Base-by-base conservation (phyloP, 2,329 filamentous ascomycete genomes). In the Stachybotrys chlorohalonatus region DNA sequence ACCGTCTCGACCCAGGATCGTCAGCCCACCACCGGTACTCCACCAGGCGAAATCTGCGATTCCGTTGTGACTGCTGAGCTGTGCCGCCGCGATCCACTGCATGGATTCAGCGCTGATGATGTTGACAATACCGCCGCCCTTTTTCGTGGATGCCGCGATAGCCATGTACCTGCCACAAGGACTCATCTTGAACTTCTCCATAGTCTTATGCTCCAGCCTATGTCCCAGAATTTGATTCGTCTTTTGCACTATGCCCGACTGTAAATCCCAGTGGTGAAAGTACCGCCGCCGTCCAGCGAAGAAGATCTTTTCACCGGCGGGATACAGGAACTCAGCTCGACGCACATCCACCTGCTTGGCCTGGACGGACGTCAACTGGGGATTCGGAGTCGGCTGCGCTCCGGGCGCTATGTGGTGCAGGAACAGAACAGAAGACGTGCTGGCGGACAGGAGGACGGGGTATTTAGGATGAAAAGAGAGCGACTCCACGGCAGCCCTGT, bases 1-100 rank as follows among this genome's bases (percentile, higher is more conserved):
- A 30, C 94, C 94, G 61, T 89, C 90, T 69, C 87, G 92, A 57
- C 90, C 91, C 1, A 89, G 83, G 47, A 96, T 87, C 1, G 85
- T 87, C 63, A 99, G 76, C 5, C 92, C 93, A 47, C 86, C 81
- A 39, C 92, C 89, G 57, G 90, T 84, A 53, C 83, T 80, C 92
- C 92, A 96, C 94, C 94, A 99, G 1, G 83, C 84, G 64, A 96
- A 95, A 69, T 96, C 93, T 1, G 90, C 87, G 51, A 97, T 85
- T 45, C 92, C 92, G 52, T 90, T 86, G 51, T 83, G 80, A 59
- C 89, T 87, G 64, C 96, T 90, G 49, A 96, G 78, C 46, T 92
- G 82, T 13, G 89, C 90, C 60, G 93, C 85, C 0, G 87, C 83
- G 50, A 91, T 77, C 93, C 93, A 97, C 73, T 96, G 93, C 66